Percentiles rank a stretch among this genome's conserved stretches.
phyloP scores from a whole-genome alignment of 768 basidiomycete species.

The Suillus ampliporus region DNA sequence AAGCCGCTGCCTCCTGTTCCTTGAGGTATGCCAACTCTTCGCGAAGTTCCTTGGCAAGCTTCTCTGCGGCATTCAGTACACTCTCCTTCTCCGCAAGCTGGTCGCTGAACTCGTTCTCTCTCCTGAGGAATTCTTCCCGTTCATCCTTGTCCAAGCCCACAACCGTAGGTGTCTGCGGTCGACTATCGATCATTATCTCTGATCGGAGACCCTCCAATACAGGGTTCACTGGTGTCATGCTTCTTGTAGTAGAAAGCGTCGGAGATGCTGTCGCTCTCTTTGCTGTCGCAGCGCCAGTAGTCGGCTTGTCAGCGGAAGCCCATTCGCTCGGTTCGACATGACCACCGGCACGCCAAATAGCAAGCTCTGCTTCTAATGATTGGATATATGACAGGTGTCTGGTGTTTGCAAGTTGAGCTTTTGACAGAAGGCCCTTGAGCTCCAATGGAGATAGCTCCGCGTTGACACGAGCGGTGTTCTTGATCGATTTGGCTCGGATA shows the following conservation, averaged over 20 bases:
- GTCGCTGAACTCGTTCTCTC: constrained; percentile 97
- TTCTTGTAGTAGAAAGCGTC: constrained; percentile 67
- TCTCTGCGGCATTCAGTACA: constrained; percentile 77
- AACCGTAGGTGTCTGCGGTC: constrained; percentile 92
- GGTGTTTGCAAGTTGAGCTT: constrained; percentile 86
- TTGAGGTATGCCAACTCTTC: constrained; percentile 91
- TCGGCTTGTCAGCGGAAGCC: constrained; percentile 70
- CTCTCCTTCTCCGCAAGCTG: constrained; percentile 91
- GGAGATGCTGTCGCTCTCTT: constrained; percentile 61
- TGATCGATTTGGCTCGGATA: constrained; percentile 99
- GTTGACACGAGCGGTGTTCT: constrained; percentile 99
- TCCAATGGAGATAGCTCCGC: constrained; percentile 96
- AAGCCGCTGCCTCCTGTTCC: constrained; percentile 84
- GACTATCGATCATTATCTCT: constrained; percentile 65
- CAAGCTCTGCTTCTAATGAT: constrained; percentile 88
- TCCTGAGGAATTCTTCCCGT: constrained; percentile 92
- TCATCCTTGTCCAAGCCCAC: constrained; percentile 94
- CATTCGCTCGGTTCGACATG: constrained; percentile 84
- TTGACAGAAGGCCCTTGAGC: constrained; percentile 89
- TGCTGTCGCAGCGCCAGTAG: constrained; percentile 46
- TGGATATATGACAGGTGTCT: constrained; percentile 86
- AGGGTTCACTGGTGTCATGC: constrained; percentile 79
- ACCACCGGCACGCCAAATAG: constrained; percentile 88
- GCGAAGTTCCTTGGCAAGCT: constrained; percentile 83
- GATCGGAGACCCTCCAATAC: constrained; percentile 70